A percentile compares a stretch with the other conserved stretches of the same genome.
Conservation (phyloP, 306 rosid genomes). For the Cicer yamashitae region DNA sequence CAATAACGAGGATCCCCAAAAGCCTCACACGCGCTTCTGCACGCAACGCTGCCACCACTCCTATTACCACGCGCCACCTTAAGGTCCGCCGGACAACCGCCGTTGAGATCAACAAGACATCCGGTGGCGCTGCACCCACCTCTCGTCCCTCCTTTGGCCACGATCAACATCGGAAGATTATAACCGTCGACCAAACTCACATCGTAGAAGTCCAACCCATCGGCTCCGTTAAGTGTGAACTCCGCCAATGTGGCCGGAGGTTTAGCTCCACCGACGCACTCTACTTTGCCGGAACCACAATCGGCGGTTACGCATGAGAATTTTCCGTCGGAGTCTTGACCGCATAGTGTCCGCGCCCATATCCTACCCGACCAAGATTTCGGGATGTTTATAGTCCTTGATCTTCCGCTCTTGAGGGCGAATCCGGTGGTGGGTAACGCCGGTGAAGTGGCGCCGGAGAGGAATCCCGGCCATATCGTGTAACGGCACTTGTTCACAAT, state of each 20-base stretch:
- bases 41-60: slow-evolving; percentile 61
- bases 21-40: slow-evolving; percentile 97
- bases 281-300: slow-evolving; percentile 77
- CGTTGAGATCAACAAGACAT: slow-evolving; percentile 80
- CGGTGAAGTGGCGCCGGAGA: slow-evolving; percentile 79
- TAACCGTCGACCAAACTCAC: slow-evolving; percentile 95
- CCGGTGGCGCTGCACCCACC: slow-evolving; percentile 93
- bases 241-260: slow-evolving; percentile 94
- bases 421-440: slow-evolving; percentile 87
- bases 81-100: slow-evolving; percentile 67
- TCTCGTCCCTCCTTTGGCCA: slow-evolving; percentile 70
- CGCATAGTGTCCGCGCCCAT: slow-evolving; percentile 88
- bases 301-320: slow-evolving; percentile 84
- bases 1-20: slow-evolving; percentile 83
- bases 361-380: slow-evolving; percentile 91
- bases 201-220: slow-evolving; percentile 88
- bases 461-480: slow-evolving; percentile 87
- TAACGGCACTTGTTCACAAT: slow-evolving; percentile 81
- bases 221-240: slow-evolving; percentile 88
- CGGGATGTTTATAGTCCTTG: slow-evolving; percentile 61
- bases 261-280: slow-evolving; percentile 84
- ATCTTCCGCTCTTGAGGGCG: slow-evolving; percentile 60
- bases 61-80: slow-evolving; percentile 58
- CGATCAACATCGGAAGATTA: slow-evolving; percentile 83
- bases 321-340: slow-evolving; percentile 55